phyloP scores from a whole-genome alignment of 2,329 filamentous ascomycete species.

The Neurospora crassa region DNA sequence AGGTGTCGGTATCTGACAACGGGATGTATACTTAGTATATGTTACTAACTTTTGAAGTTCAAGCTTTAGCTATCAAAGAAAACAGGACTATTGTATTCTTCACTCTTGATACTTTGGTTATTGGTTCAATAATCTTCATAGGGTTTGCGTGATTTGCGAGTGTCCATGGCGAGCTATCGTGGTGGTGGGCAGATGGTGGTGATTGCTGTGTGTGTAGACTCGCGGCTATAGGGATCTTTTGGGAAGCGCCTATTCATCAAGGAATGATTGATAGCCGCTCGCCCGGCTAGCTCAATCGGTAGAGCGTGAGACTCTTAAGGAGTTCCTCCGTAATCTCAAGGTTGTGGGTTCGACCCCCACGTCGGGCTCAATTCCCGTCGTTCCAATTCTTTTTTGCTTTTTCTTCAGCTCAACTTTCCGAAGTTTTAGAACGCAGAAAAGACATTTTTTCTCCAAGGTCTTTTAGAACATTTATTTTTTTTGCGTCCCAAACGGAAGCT shows the following conservation, averaged over 20 bases:
- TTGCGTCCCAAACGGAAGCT: background rate
- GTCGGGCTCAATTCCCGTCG: background rate
- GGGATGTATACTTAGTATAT: background rate
- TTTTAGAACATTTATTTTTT: too few species aligned
- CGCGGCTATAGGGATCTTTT: fast-evolving
- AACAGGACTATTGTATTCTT: background rate
- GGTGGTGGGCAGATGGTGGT: background rate
- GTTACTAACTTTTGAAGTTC: background rate
- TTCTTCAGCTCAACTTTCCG: too few species aligned
- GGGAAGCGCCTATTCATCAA: background rate
- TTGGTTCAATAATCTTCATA: background rate
- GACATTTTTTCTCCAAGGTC: too few species aligned
- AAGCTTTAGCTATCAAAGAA: background rate
- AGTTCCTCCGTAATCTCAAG: slow-evolving; percentile 2
- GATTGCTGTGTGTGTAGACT: too few species aligned
- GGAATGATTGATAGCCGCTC: background rate
- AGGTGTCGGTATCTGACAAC: background rate
- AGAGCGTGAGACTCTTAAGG: slow-evolving; percentile 64
- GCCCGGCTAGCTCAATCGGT: slow-evolving; percentile 60
- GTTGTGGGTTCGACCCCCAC: background rate
- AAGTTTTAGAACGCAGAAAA: too few species aligned
- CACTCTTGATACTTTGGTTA: background rate
- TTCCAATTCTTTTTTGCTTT: background rate
- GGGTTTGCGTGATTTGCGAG: background rate
- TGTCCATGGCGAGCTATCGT: background rate